Evolutionary conservation across 768 basidiomycete species (phyloP), one percentile per base, ranked within the genome.

Genomic region (Baorangia bicolor): DNA sequence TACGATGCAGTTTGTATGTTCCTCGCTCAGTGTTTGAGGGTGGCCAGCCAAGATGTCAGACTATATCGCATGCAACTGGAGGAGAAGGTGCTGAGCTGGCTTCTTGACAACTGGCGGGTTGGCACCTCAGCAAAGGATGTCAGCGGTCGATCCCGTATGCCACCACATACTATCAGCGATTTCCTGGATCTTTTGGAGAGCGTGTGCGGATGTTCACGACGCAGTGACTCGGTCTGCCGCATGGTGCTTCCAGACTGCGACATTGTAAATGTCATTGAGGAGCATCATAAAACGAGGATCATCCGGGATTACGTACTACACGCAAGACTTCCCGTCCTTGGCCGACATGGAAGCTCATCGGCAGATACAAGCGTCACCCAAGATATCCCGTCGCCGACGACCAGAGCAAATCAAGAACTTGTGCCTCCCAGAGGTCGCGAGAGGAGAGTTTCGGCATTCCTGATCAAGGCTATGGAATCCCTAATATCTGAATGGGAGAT

Each of bases 1-100:
- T 90, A 81, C 63, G 97, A 99, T 66, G 86, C 95, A 1, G 92
- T 96, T 37, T 97, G 95, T 75, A 76, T 78, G 53, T 93, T 98
- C 67, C 77, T 98, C 43, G 74, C 81, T 6, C 75, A 81, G 27
- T 87, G 84, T 52, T 75, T 98, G 44, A 78, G 76, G 18, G 75
- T 92, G 23, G 86, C 92, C 0, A 85, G 82, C 55, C 86, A 88
- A 65, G 94, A 98, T 65, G 87, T 89, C 54, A 81, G 88, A 20
- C 73, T 98, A 16, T 92, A 92, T 71, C 83, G 88, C 16, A 82
- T 94, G 80, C 86, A 86, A 28, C 74, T 96, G n/a, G 88, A 92
- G 68, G 92, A 93, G 66, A 92, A 92, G 66, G 86, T 91, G 4
- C 67, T 94, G 16, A 80, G 75, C 49, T 97, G 96, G 94, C 72